phyloP scores from a whole-genome alignment of 257 asterid genomes.

The Ilex asprella region DNA sequence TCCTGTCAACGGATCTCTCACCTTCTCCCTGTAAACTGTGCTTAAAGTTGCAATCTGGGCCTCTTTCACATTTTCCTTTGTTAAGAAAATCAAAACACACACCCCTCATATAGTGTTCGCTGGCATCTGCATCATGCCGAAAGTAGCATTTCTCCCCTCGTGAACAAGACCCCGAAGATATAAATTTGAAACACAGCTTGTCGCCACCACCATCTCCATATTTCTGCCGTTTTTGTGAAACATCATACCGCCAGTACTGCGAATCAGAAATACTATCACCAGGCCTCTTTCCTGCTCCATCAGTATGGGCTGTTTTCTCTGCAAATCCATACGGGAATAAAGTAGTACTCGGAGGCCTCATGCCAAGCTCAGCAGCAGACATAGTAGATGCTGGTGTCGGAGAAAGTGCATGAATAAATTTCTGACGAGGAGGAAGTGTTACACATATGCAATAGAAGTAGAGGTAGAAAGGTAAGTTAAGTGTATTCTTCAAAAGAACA shows the following conservation, averaged over 20 bases:
- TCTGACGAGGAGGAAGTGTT: slow-evolving; percentile 39
- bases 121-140: slow-evolving; percentile 85
- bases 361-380: slow-evolving; percentile 63
- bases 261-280: slow-evolving; percentile 55
- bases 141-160: slow-evolving; percentile 81
- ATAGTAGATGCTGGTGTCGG: slow-evolving; percentile 86
- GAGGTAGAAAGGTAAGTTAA: neutral
- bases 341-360: slow-evolving; percentile 74
- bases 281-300: slow-evolving; percentile 47
- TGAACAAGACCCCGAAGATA: slow-evolving; percentile 86
- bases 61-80: slow-evolving; percentile 93
- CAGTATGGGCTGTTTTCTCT: slow-evolving; percentile 31
- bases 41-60: slow-evolving; percentile 84
- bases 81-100: slow-evolving; percentile 95
- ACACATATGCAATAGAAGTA: slow-evolving; percentile 1
- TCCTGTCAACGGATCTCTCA: slow-evolving; percentile 32
- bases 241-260: slow-evolving; percentile 95
- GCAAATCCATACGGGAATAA: slow-evolving; percentile 51
- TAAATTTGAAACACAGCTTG: slow-evolving; percentile 74
- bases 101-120: slow-evolving; percentile 78
- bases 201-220: slow-evolving; percentile 63
- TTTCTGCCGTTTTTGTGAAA: slow-evolving; percentile 66
- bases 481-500: neutral
- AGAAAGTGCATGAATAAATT: slow-evolving; percentile 93
- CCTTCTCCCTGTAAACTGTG: slow-evolving; percentile 74